A percentile compares a stretch with the other conserved stretches of the same genome.
Evolutionary conservation across 2,329 filamentous ascomycete genomes (phyloP).

Genomic region (Fusarium pseudograminearum): DNA sequence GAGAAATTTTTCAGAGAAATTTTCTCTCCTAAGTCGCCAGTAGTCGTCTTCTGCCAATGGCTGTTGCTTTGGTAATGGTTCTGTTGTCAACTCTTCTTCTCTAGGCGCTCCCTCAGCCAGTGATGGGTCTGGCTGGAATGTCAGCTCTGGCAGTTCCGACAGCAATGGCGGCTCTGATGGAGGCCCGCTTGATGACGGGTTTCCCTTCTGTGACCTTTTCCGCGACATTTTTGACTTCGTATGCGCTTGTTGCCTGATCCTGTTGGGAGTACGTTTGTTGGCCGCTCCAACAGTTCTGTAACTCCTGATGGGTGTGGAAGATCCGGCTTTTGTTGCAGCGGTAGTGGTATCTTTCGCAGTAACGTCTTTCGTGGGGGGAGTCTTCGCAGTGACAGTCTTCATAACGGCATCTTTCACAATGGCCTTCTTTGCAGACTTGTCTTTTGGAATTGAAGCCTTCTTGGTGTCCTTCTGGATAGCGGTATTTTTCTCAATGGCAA

Average conservation of each 20-base stretch:
- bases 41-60: conserved; percentile 4
- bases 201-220: neutral
- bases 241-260: neutral
- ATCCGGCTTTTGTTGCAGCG: neutral
- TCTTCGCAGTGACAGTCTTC: neutral
- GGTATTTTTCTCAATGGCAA: neutral
- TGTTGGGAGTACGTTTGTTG: neutral
- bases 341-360: neutral
- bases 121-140: neutral
- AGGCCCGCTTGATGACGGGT: neutral
- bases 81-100: neutral
- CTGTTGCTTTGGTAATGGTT: neutral
- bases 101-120: neutral
- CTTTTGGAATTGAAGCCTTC: neutral
- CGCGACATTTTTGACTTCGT: neutral
- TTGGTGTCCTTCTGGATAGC: neutral
- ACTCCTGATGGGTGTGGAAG: neutral
- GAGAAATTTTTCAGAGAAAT: neutral
- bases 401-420: neutral
- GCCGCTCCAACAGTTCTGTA: neutral
- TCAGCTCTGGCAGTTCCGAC: neutral
- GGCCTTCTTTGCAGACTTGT: neutral
- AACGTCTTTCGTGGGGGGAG: neutral
- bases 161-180: neutral
- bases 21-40: neutral